phyloP scores from a whole-genome alignment of 495 filamentous ascomycete species.

The Neurospora cerealis region DNA sequence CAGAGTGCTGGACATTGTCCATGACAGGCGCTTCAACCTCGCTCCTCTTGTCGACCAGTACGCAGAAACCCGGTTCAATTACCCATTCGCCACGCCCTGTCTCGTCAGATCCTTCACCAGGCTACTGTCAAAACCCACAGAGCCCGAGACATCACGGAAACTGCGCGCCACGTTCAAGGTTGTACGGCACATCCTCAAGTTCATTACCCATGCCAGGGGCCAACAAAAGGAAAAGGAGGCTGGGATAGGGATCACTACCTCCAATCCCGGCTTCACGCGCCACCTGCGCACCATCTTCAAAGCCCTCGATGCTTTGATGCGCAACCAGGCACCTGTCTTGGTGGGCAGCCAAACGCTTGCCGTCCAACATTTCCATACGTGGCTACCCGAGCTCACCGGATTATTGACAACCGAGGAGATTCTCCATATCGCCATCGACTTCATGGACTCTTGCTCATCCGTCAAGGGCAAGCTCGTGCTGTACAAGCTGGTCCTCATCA shows the following conservation, averaged over 20 bases:
- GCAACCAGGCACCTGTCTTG: constrained; percentile 68
- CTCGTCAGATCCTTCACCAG: constrained; percentile 78
- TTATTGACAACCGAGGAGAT: constrained; percentile 76
- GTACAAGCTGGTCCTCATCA: constrained; percentile 86
- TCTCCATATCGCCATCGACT: constrained; percentile 80
- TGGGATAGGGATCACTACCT: constrained; percentile 76
- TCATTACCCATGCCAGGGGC: constrained; percentile 82
- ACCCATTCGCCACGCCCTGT: constrained; percentile 88
- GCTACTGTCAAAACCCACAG: constrained; percentile 66
- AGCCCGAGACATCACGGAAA: constrained; percentile 69
- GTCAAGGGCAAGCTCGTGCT: constrained; percentile 91
- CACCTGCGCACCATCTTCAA: constrained; percentile 84
- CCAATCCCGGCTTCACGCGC: constrained; percentile 64
- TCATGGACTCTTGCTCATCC: constrained; percentile 79
- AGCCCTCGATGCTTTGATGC: constrained; percentile 79
- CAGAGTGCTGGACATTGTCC: constrained; percentile 81
- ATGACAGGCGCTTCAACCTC: constrained; percentile 88
- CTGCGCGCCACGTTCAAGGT: constrained; percentile 93
- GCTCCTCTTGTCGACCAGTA: constrained; percentile 85
- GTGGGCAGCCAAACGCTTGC: constrained; percentile 92
- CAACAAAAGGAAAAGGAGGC: constrained; percentile 85
- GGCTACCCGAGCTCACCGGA: constrained; percentile 78
- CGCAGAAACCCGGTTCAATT: constrained; percentile 81
- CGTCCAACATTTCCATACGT: constrained; percentile 93
- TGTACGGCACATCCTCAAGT: constrained; percentile 81